Evolutionary conservation across 2,329 filamentous ascomycete genomes (phyloP).

Genomic region (Zymoseptoria passerinii): DNA sequence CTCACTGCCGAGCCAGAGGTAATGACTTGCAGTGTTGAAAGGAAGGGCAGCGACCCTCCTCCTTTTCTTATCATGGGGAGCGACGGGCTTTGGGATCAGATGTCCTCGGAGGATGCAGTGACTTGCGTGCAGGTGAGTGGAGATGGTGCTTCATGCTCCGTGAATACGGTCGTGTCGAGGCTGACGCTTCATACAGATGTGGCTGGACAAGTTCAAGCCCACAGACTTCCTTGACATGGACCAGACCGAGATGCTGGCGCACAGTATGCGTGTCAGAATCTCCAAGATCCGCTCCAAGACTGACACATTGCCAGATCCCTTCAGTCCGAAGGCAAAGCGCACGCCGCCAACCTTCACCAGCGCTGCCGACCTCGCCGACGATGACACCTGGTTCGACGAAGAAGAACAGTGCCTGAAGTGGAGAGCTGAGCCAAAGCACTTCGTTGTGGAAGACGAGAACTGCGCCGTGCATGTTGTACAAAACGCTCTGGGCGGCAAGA

Average conservation of each 20-base stretch:
- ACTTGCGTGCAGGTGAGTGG: constrained; percentile 35
- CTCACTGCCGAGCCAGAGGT: constrained; percentile 59
- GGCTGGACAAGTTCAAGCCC: constrained; percentile 39
- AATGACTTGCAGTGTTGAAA: constrained; percentile 46
- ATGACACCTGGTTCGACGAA: constrained; percentile 30
- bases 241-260: neutral
- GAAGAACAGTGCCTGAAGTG: constrained; percentile 33
- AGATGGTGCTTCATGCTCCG: neutral
- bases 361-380: constrained; percentile 17
- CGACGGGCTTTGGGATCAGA: constrained; percentile 52
- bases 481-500: constrained; percentile 46
- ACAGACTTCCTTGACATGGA: constrained; percentile 15
- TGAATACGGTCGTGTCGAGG: neutral
- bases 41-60: constrained; percentile 35
- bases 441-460: constrained; percentile 45
- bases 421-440: constrained; percentile 36
- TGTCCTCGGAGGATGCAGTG: constrained; percentile 28
- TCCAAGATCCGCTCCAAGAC: neutral
- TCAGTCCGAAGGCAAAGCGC: neutral
- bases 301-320: neutral
- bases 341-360: constrained; percentile 8
- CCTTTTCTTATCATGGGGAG: constrained; percentile 57
- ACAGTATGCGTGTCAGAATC: neutral
- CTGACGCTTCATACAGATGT: constrained; percentile 28
- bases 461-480: constrained; percentile 45